Base-by-base conservation (phyloP, 2,329 filamentous ascomycete genomes). In the Colletotrichum acutatum region DNA sequence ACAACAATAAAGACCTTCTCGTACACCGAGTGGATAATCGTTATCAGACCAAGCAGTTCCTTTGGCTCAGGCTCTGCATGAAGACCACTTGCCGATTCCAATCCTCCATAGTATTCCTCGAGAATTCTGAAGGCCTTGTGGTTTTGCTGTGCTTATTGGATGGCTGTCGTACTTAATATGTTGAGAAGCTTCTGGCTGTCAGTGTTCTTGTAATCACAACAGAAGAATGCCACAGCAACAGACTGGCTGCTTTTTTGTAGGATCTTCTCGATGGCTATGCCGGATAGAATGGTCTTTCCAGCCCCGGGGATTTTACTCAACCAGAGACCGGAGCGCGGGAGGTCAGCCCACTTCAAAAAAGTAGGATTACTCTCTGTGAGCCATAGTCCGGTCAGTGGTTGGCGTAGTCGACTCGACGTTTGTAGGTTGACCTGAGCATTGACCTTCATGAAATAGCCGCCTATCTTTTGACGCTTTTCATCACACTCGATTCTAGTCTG, bases 381-480 rank as follows among this genome's bases (percentile, higher is more conserved):
- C 66, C 66, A 69, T 9, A 69, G 8, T 2, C 66, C 66, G 0
- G 60, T 65, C 5, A 69, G 2, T 3, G 66, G 66, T 1, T 65
- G 66, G 2, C 52, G 66, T 0, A 69, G 12, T 6, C 34, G 49
- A 26, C 24, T 22, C 1, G 53, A 42, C 1, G 54, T 58, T 7
- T 58, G 63, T 14, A 66, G 49, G 19, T 32, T 49, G 14, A 32
- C 4, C 16, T 66, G 63, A 30, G 53, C 32, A 4, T 66, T 58
- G 1, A 57, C 63, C 22, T 49, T 42, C 24, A 57, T 2, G 14
- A 58, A 66, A 14, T 19, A 46, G 8, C 46, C 12, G 22, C 46
- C 4, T 12, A 57, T 28, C 53, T 54, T 24, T 3, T 5, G 42
- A 7, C 7, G 42, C 42, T n/a, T 49, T 2, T n/a, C 19, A 7